Percentiles rank a stretch among this genome's conserved stretches.
Conservation (phyloP, 2,329 filamentous ascomycete species). For the Curvularia verruculosa region DNA sequence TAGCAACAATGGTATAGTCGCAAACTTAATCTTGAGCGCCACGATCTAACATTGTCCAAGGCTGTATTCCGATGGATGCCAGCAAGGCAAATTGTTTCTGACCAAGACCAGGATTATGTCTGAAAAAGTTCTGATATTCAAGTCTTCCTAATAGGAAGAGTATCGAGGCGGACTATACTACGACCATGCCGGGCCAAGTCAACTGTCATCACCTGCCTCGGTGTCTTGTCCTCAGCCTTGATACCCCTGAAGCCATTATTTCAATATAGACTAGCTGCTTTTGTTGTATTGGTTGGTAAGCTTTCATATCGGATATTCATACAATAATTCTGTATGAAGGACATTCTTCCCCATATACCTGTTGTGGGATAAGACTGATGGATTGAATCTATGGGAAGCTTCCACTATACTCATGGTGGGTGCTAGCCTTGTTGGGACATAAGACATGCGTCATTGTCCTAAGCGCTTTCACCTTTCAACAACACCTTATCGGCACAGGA, state of each 20-base stretch:
- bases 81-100: not conserved
- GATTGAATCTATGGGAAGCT: no score
- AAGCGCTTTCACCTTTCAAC: no score
- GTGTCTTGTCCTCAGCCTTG: not conserved
- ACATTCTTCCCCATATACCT: no score
- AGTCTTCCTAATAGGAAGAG: not conserved
- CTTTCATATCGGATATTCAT: no score
- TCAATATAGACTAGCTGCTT: not conserved
- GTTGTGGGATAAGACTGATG: no score
- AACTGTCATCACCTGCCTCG: not conserved
- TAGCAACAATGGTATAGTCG: not conserved
- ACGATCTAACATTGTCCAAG: not conserved
- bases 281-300: not conserved
- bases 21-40: not conserved
- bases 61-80: not conserved
- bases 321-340: no score
- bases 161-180: not conserved
- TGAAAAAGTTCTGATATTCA: not conserved
- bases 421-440: no score
- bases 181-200: not conserved
- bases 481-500: no score
- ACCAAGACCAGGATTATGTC: not conserved
- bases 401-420: no score
- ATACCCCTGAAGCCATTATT: not conserved
- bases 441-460: no score